Evolutionary conservation across 371 early-diverging fungal species (phyloP), one percentile per base, ranked within the genome.

Genomic region (Furculomyces boomerangus): DNA sequence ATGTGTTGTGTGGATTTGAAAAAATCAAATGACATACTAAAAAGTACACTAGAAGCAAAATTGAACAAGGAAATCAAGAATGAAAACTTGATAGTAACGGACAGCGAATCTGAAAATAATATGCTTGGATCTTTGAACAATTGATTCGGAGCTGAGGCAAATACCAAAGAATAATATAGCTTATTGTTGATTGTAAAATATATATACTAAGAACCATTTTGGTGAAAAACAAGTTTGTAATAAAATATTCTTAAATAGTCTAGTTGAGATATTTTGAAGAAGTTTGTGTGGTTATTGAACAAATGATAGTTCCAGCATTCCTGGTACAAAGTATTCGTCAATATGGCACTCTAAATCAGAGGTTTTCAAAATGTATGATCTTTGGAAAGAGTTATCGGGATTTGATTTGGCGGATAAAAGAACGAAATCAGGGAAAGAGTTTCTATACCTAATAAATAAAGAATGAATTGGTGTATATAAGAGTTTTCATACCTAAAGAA

Each of bases 301-400:
- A n/a, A 14, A 10, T 24, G 7, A 45, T 61, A 70, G 55, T 72
- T 73, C 53, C 43, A 74, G 69, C 60, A 75, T 59, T 5, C 68
- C 66, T 27, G 65, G 65, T 1, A 71, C 72, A 35, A 75, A 67
- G 30, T 50, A 57, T 59, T 76, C 77, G 16, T 65, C 53, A 28
- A 76, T 60, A 22, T 63, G 56, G 57, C 77, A 77, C 27, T 70
- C 74, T 3, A 77, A 74, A 0, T 74, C 76, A 14, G 58, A 53
- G 31, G 67, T 70, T 43, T 60, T 53, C 32, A 77, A 62, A 50
- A 68, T 71, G 43, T 77, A 77, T 49, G 65, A 65, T 35, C 77
- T 61, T 66, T 68, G 71, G 53, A 75, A 77, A 45, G 71, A 72
- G 27, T 32, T 16, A 51, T 70, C 65, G 13, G 32, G 7, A 40